Conservation (phyloP, 352 stramenopile species). For the Thalassiosira livingstoniorum region DNA sequence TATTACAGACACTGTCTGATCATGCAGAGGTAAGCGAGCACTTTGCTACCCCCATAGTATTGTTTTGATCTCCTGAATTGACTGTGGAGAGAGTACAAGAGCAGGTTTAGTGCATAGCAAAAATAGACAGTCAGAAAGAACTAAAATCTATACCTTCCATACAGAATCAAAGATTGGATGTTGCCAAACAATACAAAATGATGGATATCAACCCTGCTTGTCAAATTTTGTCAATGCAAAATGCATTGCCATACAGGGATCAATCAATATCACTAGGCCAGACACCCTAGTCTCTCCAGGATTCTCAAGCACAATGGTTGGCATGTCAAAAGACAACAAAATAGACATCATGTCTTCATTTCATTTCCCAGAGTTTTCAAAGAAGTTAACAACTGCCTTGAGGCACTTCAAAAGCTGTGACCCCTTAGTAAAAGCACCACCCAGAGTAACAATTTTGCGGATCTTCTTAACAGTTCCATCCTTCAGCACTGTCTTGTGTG, state of each 20-base stretch:
- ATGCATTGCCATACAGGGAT: too few relatives aligned
- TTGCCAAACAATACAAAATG: too few relatives aligned
- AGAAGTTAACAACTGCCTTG: conserved; percentile 7
- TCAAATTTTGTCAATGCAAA: too few relatives aligned
- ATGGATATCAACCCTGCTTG: too few relatives aligned
- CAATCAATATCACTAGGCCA: background rate
- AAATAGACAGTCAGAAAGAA: too few relatives aligned
- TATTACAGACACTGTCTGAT: background rate
- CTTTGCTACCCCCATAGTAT: background rate
- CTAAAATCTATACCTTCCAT: too few relatives aligned
- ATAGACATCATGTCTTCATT: conserved; percentile 5
- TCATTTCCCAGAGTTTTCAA: background rate
- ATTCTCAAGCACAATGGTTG: background rate
- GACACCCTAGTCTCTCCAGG: conserved; percentile 2
- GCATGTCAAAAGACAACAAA: background rate
- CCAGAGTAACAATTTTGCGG: background rate
- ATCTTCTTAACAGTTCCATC: background rate
- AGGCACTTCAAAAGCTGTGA: background rate
- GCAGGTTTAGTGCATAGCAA: too few relatives aligned
- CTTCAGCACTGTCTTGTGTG: background rate
- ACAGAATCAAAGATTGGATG: too few relatives aligned
- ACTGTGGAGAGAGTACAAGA: background rate
- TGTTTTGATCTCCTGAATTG: conserved; percentile 6
- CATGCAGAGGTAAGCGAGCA: background rate
- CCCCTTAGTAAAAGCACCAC: background rate